Evolutionary conservation across 495 filamentous ascomycete species (phyloP).

Genomic region (Talaromyces nanjingensis): DNA sequence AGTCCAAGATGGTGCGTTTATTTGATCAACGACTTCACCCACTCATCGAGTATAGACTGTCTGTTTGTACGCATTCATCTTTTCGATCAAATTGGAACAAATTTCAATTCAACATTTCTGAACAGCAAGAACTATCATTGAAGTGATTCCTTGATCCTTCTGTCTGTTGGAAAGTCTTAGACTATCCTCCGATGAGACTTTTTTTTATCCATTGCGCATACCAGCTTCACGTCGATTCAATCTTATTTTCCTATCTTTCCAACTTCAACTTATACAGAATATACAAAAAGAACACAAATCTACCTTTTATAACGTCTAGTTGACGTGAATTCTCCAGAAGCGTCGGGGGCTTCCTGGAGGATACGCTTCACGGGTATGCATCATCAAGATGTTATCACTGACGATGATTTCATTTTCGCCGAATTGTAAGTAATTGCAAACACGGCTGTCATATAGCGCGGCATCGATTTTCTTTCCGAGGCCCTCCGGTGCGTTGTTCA

Average conservation of each 20-base stretch:
- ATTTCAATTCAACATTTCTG: neutral
- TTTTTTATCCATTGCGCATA: neutral
- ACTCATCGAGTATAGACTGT: too few relatives aligned
- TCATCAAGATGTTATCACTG: slow-evolving; percentile 31
- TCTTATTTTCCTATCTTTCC: neutral
- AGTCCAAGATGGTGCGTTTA: too few relatives aligned
- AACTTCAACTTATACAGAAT: neutral
- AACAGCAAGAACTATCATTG: neutral
- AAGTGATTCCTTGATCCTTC: neutral
- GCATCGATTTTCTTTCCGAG: slow-evolving; percentile 23
- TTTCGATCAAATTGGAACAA: neutral
- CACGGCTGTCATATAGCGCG: slow-evolving; percentile 42
- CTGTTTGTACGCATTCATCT: too few relatives aligned
- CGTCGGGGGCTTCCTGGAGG: slow-evolving; percentile 17
- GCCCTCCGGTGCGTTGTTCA: slow-evolving; percentile 21
- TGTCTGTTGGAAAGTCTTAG: neutral
- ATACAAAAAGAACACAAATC: neutral
- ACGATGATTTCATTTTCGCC: slow-evolving; percentile 35
- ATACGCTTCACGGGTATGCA: slow-evolving; percentile 34
- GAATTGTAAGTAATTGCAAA: slow-evolving; percentile 18
- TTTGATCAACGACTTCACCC: too few relatives aligned
- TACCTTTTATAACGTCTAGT: neutral
- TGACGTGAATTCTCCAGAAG: slow-evolving; percentile 29
- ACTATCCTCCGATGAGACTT: neutral
- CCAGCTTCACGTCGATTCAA: neutral